A percentile compares a stretch with the other conserved stretches of the same genome.
These are phyloP conservation scores for Pythium grandisporangium DNA, from an alignment of 352 stramenopile genomes.

Conservation along the genomic window DNA sequence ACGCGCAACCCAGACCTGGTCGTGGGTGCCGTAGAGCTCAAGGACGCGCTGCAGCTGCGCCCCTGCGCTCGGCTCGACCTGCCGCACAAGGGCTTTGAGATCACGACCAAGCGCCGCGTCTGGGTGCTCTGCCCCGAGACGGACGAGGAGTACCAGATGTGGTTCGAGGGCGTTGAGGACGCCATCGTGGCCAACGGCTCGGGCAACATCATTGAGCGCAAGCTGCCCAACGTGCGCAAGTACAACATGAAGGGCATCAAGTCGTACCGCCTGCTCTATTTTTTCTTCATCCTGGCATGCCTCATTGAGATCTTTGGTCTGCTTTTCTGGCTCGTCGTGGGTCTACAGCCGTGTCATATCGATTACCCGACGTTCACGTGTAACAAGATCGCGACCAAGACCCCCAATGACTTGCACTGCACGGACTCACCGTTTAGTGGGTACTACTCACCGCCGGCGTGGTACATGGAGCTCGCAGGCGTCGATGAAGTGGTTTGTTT, in stretches of 20 bases:
- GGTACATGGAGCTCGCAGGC: conserved; percentile 66
- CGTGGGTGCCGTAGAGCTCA: conserved; percentile 72
- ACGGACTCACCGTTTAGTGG: conserved; percentile 43
- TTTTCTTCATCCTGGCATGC: conserved; percentile 63
- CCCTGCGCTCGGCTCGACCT: conserved; percentile 72
- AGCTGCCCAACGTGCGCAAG: conserved; percentile 82
- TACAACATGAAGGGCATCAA: conserved; percentile 85
- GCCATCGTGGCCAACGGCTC: conserved; percentile 64
- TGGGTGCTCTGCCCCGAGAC: conserved; percentile 82
- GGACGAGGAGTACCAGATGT: conserved; percentile 79
- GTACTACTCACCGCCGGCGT: conserved; percentile 53
- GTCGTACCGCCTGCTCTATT: conserved; percentile 71
- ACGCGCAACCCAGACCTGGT: conserved; percentile 77
- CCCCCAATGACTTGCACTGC: conserved; percentile 50
- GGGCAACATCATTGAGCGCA: conserved; percentile 81
- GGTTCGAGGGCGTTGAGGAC: conserved; percentile 73
- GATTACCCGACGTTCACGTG: conserved; percentile 32
- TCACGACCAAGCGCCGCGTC: conserved; percentile 72
- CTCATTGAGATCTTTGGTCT: conserved; percentile 63
- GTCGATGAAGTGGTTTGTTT: conserved; percentile 75
- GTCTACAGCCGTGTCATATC: conserved; percentile 64
- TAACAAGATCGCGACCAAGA: conserved; percentile 48
- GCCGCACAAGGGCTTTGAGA: conserved; percentile 71
- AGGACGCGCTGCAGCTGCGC: conserved; percentile 77
- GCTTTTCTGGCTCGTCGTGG: conserved; percentile 76